Percentiles rank a stretch among this genome's conserved stretches.
phyloP scores from a whole-genome alignment of 352 stramenopile species.

The Pythium graminicola region DNA sequence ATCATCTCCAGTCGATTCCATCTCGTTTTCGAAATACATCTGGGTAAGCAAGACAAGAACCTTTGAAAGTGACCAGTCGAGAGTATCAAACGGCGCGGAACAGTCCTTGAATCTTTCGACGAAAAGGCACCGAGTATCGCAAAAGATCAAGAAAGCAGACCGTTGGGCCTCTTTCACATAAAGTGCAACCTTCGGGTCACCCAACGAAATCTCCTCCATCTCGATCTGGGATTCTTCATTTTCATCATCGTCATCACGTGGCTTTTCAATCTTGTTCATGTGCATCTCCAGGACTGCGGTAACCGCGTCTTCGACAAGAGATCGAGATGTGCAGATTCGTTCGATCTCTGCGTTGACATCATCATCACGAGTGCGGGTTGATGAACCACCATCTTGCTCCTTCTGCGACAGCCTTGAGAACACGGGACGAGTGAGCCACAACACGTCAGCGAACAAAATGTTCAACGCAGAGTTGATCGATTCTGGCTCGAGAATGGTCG shows the following conservation, averaged over 20 bases:
- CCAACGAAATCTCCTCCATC: slow-evolving; percentile 65
- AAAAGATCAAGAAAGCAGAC: slow-evolving; percentile 70
- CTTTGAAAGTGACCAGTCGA: slow-evolving; percentile 69
- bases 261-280: slow-evolving; percentile 35
- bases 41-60: slow-evolving; percentile 64
- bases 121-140: slow-evolving; percentile 73
- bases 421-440: slow-evolving; percentile 64
- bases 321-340: slow-evolving; percentile 30
- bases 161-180: slow-evolving; percentile 64
- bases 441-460: slow-evolving; percentile 66
- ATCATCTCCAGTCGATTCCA: slow-evolving; percentile 30
- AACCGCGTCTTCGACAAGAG: slow-evolving; percentile 50
- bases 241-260: slow-evolving; percentile 22
- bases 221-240: slow-evolving; percentile 31
- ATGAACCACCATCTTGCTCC: slow-evolving; percentile 15
- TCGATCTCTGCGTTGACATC: slow-evolving; percentile 30
- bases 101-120: slow-evolving; percentile 75
- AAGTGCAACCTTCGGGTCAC: slow-evolving; percentile 36
- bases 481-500: slow-evolving; percentile 46
- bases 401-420: slow-evolving; percentile 34
- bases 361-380: not conserved
- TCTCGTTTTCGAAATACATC: slow-evolving; percentile 80
- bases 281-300: slow-evolving; percentile 73
- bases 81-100: slow-evolving; percentile 40
- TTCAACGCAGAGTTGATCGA: slow-evolving; percentile 58